Conservation (phyloP, 225 moss, liverwort and hornwort species). For the Antitrichia curtipendula region DNA sequence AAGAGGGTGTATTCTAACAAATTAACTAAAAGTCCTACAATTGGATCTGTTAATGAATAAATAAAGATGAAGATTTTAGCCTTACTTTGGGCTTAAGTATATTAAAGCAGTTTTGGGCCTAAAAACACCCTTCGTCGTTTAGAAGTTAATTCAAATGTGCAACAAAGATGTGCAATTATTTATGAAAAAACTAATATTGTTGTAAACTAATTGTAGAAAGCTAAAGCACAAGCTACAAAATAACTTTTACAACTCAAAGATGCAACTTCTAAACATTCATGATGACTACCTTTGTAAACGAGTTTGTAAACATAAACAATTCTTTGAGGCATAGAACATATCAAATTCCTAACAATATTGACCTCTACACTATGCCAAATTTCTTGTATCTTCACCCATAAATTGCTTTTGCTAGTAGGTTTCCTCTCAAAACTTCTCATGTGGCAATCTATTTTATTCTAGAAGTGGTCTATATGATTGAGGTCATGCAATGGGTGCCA, state of each 20-base stretch:
- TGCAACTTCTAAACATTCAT: neutral
- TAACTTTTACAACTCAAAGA: neutral
- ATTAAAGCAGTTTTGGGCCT: too few relatives aligned
- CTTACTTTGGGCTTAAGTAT: too few relatives aligned
- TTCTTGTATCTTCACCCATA: neutral
- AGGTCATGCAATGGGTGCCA: neutral
- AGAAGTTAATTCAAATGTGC: neutral
- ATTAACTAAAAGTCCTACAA: too few relatives aligned
- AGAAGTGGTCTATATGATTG: neutral
- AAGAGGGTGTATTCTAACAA: too few relatives aligned
- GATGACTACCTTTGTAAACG: too few relatives aligned
- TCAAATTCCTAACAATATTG: neutral
- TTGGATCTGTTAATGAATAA: too few relatives aligned
- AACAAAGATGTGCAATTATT: neutral
- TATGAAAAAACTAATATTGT: rapidly evolving
- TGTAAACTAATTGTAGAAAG: neutral
- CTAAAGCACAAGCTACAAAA: neutral
- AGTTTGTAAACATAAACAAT: neutral
- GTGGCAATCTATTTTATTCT: neutral
- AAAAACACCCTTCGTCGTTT: too few relatives aligned
- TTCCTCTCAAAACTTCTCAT: neutral
- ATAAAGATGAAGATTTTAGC: too few relatives aligned
- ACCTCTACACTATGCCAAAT: neutral
- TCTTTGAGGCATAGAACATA: neutral
- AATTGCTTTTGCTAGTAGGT: neutral